Conservation (phyloP, 345 rosid species). For the Firmiana major region DNA sequence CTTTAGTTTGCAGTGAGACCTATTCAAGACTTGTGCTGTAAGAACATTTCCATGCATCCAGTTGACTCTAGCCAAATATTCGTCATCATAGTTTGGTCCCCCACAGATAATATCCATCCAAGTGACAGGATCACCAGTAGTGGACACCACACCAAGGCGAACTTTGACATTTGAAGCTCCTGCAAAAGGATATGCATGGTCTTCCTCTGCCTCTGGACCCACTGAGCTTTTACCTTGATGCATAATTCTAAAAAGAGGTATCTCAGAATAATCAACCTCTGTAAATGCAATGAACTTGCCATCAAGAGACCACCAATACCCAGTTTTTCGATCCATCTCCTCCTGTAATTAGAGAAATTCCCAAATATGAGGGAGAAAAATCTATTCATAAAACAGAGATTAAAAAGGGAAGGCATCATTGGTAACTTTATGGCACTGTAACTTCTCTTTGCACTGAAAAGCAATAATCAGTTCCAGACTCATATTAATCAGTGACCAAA, state of each 20-base stretch:
- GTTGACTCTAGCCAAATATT: conserved; percentile 79
- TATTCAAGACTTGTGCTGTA: conserved; percentile 65
- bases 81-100: conserved; percentile 55
- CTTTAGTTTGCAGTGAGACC: conserved; percentile 68
- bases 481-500: background rate
- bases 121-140: conserved; percentile 58
- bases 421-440: background rate
- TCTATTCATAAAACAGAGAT: background rate
- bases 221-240: conserved; percentile 87
- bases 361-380: background rate
- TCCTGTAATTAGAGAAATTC: conserved; percentile 46
- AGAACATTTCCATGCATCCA: conserved; percentile 86
- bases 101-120: conserved; percentile 93
- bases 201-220: conserved; percentile 81
- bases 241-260: conserved; percentile 90
- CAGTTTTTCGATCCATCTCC: conserved; percentile 95
- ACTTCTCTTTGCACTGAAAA: background rate
- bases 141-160: conserved; percentile 84
- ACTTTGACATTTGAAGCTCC: conserved; percentile 87
- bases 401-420: background rate
- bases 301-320: conserved; percentile 98
- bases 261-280: conserved; percentile 67
- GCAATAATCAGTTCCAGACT: background rate
- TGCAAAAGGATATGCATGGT: conserved; percentile 93
- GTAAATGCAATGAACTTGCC: conserved; percentile 81